A percentile compares a stretch with the other conserved stretches of the same genome.
Evolutionary conservation across 2,329 filamentous ascomycete species (phyloP).

Genomic region (Fusarium albidum): DNA sequence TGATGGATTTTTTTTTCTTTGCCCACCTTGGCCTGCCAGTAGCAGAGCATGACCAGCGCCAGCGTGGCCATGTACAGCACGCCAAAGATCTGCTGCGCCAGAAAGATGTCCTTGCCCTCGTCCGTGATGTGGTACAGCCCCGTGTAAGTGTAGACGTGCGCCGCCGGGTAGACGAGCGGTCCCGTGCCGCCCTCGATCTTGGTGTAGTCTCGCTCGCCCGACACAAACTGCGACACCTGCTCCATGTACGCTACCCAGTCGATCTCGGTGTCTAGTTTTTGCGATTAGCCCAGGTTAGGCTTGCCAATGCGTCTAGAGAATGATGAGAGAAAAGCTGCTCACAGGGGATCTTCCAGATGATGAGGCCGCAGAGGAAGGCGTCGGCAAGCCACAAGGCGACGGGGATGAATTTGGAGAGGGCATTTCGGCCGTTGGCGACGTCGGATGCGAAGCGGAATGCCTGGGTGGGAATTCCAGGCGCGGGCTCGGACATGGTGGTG

Average conservation of each 20-base stretch:
- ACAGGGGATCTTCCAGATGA: slow-evolving; percentile 89
- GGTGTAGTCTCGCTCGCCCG: slow-evolving; percentile 88
- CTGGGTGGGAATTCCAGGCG: slow-evolving; percentile 36
- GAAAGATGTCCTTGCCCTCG: slow-evolving; percentile 75
- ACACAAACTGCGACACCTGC: slow-evolving; percentile 80
- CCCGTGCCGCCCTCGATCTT: slow-evolving; percentile 88
- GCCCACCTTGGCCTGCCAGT: slow-evolving; percentile 73
- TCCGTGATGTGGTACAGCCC: slow-evolving; percentile 80
- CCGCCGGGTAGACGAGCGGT: slow-evolving; percentile 92
- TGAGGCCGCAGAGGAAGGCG: slow-evolving; percentile 72
- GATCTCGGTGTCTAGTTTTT: slow-evolving; percentile 91
- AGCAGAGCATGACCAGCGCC: slow-evolving; percentile 81
- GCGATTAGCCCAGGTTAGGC: slow-evolving; percentile 15
- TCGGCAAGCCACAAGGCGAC: slow-evolving; percentile 75
- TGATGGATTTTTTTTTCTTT: too few species aligned
- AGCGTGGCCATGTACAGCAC: slow-evolving; percentile 80
- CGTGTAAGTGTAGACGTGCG: slow-evolving; percentile 91
- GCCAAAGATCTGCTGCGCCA: slow-evolving; percentile 87
- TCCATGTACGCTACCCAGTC: slow-evolving; percentile 99
- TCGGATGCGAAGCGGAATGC: slow-evolving; percentile 49
- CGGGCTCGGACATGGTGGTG: slow-evolving; percentile 39
- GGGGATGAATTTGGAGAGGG: slow-evolving; percentile 59
- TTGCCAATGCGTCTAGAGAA: not conserved
- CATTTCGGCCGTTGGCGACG: slow-evolving; percentile 58
- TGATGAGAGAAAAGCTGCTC: slow-evolving; percentile 54